These are phyloP conservation scores for Iberis amara DNA, from an alignment of 441 rosid genomes.

Conservation along the genomic window DNA sequence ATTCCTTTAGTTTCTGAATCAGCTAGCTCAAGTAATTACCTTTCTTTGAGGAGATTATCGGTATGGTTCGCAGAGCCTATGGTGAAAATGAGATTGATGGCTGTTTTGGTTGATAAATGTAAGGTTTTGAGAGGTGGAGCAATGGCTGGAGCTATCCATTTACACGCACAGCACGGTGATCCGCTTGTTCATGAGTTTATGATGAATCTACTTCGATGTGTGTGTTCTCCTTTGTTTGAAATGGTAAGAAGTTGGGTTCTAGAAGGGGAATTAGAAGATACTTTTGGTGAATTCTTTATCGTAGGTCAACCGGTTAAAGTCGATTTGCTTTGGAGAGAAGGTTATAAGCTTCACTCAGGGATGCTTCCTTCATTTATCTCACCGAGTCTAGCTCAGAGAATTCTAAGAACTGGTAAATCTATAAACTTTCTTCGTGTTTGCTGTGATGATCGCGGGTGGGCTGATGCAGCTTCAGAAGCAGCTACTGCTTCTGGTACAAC, in stretches of 20 bases:
- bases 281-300: conserved; percentile 75
- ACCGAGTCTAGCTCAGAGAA: conserved; percentile 74
- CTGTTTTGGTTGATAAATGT: conserved; percentile 86
- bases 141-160: conserved; percentile 91
- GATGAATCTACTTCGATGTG: conserved; percentile 67
- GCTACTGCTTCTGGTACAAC: conserved; percentile 87
- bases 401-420: conserved; percentile 90
- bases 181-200: conserved; percentile 79
- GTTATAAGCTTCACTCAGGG: conserved; percentile 72
- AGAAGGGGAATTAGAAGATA: conserved; percentile 94
- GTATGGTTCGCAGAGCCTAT: conserved; percentile 92
- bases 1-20: conserved; percentile 74
- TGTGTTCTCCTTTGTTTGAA: conserved; percentile 87
- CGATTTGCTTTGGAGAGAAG: conserved; percentile 94
- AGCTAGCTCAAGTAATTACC: conserved; percentile 58
- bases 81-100: conserved; percentile 96
- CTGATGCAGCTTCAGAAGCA: conserved; percentile 80
- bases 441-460: conserved; percentile 92
- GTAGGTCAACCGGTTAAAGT: conserved; percentile 86
- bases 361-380: conserved; percentile 91
- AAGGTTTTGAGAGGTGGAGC: conserved; percentile 87
- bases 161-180: conserved; percentile 93
- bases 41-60: conserved; percentile 75
- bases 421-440: conserved; percentile 92
- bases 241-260: conserved; percentile 98